Conservation (phyloP, 805 yeast genomes). For the Priceomyces castillae region DNA sequence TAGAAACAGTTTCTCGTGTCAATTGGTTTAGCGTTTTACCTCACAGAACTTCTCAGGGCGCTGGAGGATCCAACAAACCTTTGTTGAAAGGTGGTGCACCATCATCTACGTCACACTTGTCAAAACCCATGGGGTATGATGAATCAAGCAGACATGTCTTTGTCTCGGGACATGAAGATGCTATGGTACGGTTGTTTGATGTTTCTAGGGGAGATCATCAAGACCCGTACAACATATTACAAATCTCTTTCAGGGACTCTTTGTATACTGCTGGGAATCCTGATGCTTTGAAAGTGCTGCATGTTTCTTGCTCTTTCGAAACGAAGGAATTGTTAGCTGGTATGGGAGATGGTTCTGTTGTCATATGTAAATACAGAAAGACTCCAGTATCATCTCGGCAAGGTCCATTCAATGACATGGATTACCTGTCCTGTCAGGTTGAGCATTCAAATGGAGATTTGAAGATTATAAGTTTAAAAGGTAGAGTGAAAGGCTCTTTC, state of each 20-base stretch:
- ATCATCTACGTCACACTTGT: conserved; percentile 20
- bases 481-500: conserved; percentile 47
- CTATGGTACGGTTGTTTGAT: conserved; percentile 81
- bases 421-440: conserved; percentile 27
- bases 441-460: conserved; percentile 36
- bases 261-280: conserved; percentile 27
- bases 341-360: conserved; percentile 66
- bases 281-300: conserved; percentile 45
- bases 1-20: conserved; percentile 52
- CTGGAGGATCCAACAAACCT: conserved; percentile 42
- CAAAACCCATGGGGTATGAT: conserved; percentile 31
- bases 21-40: conserved; percentile 79
- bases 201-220: conserved; percentile 66
- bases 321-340: conserved; percentile 75
- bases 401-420: conserved; percentile 11
- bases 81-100: conserved; percentile 83
- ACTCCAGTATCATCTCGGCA: conserved; percentile 8
- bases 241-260: conserved; percentile 33
- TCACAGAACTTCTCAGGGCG: conserved; percentile 26
- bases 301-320: conserved; percentile 73
- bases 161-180: conserved; percentile 85
- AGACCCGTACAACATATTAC: conserved; percentile 30
- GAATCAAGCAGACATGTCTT: conserved; percentile 48
- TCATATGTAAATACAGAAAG: conserved; percentile 67
- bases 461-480: conserved; percentile 48